Percentiles rank a stretch among this genome's conserved stretches.
These are phyloP conservation scores for Euryodendron excelsum DNA, from an alignment of 148 eudicot genomes.

Conservation along the genomic window DNA sequence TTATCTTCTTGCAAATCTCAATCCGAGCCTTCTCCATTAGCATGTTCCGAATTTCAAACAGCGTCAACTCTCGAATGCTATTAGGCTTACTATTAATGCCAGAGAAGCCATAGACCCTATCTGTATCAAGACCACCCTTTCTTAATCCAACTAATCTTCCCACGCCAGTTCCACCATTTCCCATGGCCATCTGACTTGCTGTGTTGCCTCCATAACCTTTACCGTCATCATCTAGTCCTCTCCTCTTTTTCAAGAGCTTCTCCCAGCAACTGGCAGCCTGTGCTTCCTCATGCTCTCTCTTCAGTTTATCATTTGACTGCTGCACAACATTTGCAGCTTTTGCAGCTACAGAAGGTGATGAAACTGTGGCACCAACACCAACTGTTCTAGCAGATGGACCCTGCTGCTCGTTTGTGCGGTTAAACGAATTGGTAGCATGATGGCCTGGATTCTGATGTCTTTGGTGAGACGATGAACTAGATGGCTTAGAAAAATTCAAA, in stretches of 20 bases:
- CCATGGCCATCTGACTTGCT: conserved; percentile 22
- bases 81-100: conserved; percentile 24
- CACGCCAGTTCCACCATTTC: conserved; percentile 28
- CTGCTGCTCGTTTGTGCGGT: conserved; percentile 9
- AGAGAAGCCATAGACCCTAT: conserved; percentile 22
- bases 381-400: conserved; percentile 16
- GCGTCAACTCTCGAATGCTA: conserved; percentile 43
- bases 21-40: conserved; percentile 44
- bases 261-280: conserved; percentile 25
- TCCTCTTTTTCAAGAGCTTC: conserved; percentile 28
- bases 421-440: conserved; percentile 13
- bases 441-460: conserved; percentile 33
- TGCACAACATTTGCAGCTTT: conserved; percentile 41
- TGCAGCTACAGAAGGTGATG: conserved; percentile 32
- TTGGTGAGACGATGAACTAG: conserved; percentile 27
- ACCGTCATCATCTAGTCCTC: conserved; percentile 24
- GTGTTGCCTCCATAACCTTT: conserved; percentile 19
- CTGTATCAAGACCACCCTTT: conserved; percentile 8
- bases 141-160: background rate
- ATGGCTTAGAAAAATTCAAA: conserved; percentile 31
- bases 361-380: conserved; percentile 10
- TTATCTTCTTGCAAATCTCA: conserved; percentile 44
- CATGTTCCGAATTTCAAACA: conserved; percentile 41
- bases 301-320: conserved; percentile 42
- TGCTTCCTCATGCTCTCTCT: conserved; percentile 47